Evolutionary conservation across 2,329 filamentous ascomycete genomes (phyloP).

Genomic region (Daldinia eschscholtzii): DNA sequence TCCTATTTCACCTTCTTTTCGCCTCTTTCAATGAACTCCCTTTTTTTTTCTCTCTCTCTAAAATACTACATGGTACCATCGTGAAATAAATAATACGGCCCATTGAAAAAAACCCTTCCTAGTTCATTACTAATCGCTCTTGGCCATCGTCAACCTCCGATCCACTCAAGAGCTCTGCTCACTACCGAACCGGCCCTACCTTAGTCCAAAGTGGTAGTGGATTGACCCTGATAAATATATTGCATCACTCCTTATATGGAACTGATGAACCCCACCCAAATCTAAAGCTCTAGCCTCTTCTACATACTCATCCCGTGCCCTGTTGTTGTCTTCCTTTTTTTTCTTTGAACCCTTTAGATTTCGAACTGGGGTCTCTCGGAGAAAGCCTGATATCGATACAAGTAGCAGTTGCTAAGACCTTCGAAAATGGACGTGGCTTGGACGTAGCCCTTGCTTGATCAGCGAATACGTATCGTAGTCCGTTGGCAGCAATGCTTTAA

Average conservation of each 20-base stretch:
- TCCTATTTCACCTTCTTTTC: slow-evolving; percentile 4
- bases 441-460: slow-evolving; percentile 13
- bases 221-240: slow-evolving; percentile 34
- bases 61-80: not conserved
- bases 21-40: not conserved
- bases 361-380: not conserved
- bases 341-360: slow-evolving; percentile 6
- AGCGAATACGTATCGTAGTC: slow-evolving; percentile 18
- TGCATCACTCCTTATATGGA: slow-evolving; percentile 30
- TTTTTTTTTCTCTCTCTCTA: not conserved
- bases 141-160: slow-evolving; percentile 2
- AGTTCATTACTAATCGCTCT: slow-evolving; percentile 11
- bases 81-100: slow-evolving; percentile 8
- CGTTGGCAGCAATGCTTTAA: slow-evolving; percentile 12
- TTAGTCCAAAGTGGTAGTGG: slow-evolving; percentile 22
- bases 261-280: slow-evolving; percentile 23
- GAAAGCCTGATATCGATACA: slow-evolving; percentile 9
- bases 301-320: slow-evolving; percentile 12
- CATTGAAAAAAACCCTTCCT: not conserved
- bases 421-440: slow-evolving; percentile 10
- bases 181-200: slow-evolving; percentile 15
- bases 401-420: slow-evolving; percentile 1
- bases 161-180: slow-evolving; percentile 3
- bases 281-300: slow-evolving; percentile 24
- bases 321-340: slow-evolving; percentile 4